These are phyloP conservation scores for Malbranchea zuffiana DNA, from an alignment of 2,329 filamentous ascomycete species.

Conservation along the genomic window DNA sequence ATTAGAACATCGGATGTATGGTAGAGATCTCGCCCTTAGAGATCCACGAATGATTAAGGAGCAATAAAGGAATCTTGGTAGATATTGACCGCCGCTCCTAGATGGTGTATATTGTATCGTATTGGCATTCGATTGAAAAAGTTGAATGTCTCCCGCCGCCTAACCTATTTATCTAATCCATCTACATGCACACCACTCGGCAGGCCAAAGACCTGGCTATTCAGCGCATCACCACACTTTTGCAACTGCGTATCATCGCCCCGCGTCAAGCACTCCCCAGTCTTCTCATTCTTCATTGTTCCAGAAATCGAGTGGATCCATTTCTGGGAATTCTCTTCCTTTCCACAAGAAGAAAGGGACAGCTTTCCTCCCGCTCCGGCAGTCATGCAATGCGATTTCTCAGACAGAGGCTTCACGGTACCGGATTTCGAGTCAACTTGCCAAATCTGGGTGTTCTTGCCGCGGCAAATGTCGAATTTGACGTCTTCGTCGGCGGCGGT, in stretches of 20 bases:
- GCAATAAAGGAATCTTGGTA: too few relatives aligned
- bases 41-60: too few relatives aligned
- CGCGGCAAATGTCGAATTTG: constrained; percentile 30
- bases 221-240: constrained; percentile 29
- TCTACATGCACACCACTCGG: constrained; percentile 29
- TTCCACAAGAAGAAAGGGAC: constrained; percentile 25
- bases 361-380: constrained; percentile 26
- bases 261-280: constrained; percentile 29
- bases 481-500: constrained; percentile 27
- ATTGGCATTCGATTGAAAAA: too few relatives aligned
- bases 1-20: too few relatives aligned
- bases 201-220: constrained; percentile 39
- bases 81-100: too few relatives aligned
- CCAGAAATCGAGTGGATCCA: constrained; percentile 39
- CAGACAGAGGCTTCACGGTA: background rate
- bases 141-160: too few relatives aligned
- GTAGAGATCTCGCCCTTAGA: too few relatives aligned
- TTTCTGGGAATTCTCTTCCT: constrained; percentile 21
- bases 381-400: constrained; percentile 7
- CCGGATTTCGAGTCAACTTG: constrained; percentile 12
- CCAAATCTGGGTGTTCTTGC: constrained; percentile 36
- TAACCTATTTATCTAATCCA: too few relatives aligned
- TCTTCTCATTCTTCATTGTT: constrained; percentile 31
- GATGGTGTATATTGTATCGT: too few relatives aligned
- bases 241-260: constrained; percentile 21